These are phyloP conservation scores for Nigrospora osmanthi DNA, from an alignment of 2,329 filamentous ascomycete genomes.

Conservation along the genomic window DNA sequence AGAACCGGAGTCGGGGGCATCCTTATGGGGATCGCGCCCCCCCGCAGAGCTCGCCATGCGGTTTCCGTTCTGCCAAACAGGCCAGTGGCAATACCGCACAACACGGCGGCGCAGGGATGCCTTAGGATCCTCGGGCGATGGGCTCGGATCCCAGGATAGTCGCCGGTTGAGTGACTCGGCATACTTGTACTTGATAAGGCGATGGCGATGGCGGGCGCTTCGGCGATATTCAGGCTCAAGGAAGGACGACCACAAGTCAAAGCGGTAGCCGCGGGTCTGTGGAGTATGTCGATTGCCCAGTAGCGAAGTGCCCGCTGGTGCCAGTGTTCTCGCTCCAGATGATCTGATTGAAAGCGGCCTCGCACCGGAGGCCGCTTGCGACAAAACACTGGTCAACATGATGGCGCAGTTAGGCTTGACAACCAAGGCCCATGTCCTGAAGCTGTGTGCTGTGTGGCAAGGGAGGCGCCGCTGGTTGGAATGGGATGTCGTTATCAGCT, in stretches of 20 bases:
- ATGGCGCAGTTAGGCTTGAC: too few species aligned
- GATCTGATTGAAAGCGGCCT: conserved; percentile 14
- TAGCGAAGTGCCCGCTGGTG: conserved; percentile 9
- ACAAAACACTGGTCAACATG: conserved; percentile 23
- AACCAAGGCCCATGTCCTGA: too few species aligned
- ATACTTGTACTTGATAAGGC: conserved; percentile 35
- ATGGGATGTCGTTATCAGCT: too few species aligned
- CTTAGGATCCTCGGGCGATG: conserved; percentile 24
- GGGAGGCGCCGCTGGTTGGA: too few species aligned
- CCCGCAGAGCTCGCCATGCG: neutral
- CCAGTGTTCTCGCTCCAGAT: conserved; percentile 8
- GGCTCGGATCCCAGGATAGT: conserved; percentile 36
- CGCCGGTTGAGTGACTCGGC: conserved; percentile 34
- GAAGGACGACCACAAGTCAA: conserved; percentile 37
- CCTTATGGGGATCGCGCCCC: neutral
- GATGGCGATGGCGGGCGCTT: conserved; percentile 35
- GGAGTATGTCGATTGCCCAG: conserved; percentile 16
- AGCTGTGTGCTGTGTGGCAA: too few species aligned
- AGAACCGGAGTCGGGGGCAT: too few species aligned
- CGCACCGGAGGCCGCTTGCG: conserved; percentile 18
- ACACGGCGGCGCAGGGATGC: conserved; percentile 31
- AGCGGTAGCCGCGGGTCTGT: conserved; percentile 39
- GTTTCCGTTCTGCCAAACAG: conserved; percentile 12
- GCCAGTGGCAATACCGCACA: conserved; percentile 29
- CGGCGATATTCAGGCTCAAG: conserved; percentile 31